These are phyloP conservation scores for Arthroderma sp. DNA, from an alignment of 2,329 filamentous ascomycete species.

Conservation along the genomic window DNA sequence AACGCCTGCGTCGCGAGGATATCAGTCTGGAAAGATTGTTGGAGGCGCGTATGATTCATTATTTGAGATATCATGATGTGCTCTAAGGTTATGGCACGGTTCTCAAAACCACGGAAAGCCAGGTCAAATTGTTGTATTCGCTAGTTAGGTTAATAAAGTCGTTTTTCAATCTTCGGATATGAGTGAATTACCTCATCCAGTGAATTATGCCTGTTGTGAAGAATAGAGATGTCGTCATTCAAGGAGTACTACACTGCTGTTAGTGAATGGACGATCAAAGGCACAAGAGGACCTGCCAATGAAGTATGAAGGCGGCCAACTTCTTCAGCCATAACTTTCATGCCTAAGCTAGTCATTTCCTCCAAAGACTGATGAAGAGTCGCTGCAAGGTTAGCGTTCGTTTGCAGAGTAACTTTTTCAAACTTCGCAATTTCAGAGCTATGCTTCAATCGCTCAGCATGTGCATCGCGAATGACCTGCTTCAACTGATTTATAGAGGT, in stretches of 20 bases:
- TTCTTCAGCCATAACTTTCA: slow-evolving; percentile 17
- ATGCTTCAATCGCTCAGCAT: slow-evolving; percentile 16
- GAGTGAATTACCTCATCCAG: slow-evolving; percentile 20
- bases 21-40: slow-evolving; percentile 12
- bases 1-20: slow-evolving; percentile 12
- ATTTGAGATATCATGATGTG: slow-evolving; percentile 23
- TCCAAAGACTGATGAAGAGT: slow-evolving; percentile 22
- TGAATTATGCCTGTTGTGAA: slow-evolving; percentile 20
- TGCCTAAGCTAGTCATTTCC: slow-evolving; percentile 18
- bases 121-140: slow-evolving; percentile 22
- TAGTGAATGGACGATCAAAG: not conserved
- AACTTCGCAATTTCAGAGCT: slow-evolving; percentile 16
- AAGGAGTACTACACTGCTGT: slow-evolving; percentile 9
- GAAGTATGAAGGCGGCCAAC: slow-evolving; percentile 22
- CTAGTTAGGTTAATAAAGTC: slow-evolving; percentile 13
- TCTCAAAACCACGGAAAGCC: slow-evolving; percentile 21
- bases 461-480: not conserved
- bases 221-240: slow-evolving; percentile 10
- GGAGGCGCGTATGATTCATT: slow-evolving; percentile 15
- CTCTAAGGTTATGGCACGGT: slow-evolving; percentile 20
- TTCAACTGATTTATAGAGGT: slow-evolving; percentile 7
- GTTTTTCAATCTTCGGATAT: not conserved
- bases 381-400: slow-evolving; percentile 18
- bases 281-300: slow-evolving; percentile 16
- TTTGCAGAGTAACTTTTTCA: slow-evolving; percentile 17